Percentiles rank a stretch among this genome's conserved stretches.
These are phyloP conservation scores for Dichomitus squalens DNA, from an alignment of 1,284 basidiomycete genomes.

Conservation along the genomic window DNA sequence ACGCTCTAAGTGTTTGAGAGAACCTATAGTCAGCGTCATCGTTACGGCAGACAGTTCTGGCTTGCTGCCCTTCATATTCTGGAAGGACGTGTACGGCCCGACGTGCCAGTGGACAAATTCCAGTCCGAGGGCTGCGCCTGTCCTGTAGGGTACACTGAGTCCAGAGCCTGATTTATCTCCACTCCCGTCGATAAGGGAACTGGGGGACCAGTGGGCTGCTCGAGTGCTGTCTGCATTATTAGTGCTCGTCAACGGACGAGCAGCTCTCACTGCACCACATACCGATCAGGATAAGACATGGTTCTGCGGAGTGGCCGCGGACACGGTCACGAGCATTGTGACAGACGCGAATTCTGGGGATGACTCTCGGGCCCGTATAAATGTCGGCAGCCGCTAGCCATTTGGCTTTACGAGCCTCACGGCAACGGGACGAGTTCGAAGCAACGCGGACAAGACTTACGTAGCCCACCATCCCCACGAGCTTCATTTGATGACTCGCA, in stretches of 20 bases:
- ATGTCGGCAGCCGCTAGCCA: too few species aligned
- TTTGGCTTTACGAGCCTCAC: too few species aligned
- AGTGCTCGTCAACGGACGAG: too few species aligned
- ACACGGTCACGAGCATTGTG: constrained; percentile 13
- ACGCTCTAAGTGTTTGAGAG: background rate
- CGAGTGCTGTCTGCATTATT: too few species aligned
- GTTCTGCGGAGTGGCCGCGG: too few species aligned
- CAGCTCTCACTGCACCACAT: background rate
- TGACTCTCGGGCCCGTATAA: background rate
- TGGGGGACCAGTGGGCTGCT: too few species aligned
- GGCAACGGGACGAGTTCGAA: too few species aligned
- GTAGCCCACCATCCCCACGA: too few species aligned
- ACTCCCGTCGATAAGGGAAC: background rate
- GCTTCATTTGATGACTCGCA: too few species aligned
- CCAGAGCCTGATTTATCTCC: background rate
- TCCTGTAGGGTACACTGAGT: background rate
- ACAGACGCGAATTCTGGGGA: constrained; percentile 8
- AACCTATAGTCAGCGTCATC: background rate
- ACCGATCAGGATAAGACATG: background rate
- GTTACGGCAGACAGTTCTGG: background rate
- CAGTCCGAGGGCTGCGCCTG: background rate
- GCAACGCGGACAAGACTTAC: too few species aligned
- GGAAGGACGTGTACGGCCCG: background rate
- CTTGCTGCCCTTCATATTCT: too few species aligned
- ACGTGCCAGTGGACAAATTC: background rate